phyloP scores from a whole-genome alignment of 306 rosid genomes.

The Citrullus amarus region DNA sequence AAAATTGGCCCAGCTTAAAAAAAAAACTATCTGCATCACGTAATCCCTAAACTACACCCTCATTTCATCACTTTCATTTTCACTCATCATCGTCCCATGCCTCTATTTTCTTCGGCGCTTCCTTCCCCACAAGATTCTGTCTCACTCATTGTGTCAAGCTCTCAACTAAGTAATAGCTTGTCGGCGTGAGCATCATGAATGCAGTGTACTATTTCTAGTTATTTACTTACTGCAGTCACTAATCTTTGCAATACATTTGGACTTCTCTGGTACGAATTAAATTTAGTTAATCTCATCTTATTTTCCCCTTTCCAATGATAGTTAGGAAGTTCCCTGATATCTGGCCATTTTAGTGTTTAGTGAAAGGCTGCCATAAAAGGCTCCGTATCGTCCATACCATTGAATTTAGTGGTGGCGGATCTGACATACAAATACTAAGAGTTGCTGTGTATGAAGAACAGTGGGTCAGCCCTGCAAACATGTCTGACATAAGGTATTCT shows the following conservation, averaged over 20 bases:
- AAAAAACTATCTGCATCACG: too few species aligned
- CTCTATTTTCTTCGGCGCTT: too few species aligned
- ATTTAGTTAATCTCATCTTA: not conserved
- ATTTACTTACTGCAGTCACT: too few species aligned
- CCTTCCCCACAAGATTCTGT: too few species aligned
- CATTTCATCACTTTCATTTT: too few species aligned
- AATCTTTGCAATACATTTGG: not conserved
- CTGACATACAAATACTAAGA: conserved; percentile 85
- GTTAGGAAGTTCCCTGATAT: not conserved
- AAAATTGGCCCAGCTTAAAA: too few species aligned
- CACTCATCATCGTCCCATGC: too few species aligned
- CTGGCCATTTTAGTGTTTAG: conserved; percentile 53
- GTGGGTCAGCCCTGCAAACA: conserved; percentile 66
- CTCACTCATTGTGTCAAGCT: too few species aligned
- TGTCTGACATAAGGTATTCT: conserved; percentile 45
- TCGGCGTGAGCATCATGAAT: too few species aligned
- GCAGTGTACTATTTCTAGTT: too few species aligned
- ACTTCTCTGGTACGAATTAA: not conserved
- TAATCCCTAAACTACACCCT: too few species aligned
- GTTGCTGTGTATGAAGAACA: conserved; percentile 80
- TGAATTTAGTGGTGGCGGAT: conserved; percentile 71
- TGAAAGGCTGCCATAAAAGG: conserved; percentile 92
- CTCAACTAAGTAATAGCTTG: too few species aligned
- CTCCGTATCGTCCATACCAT: conserved; percentile 79
- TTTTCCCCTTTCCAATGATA: not conserved